Percentiles rank a stretch among this genome's conserved stretches.
Evolutionary conservation across 148 eudicot genomes (phyloP).

Genomic region (Spergularia marina): DNA sequence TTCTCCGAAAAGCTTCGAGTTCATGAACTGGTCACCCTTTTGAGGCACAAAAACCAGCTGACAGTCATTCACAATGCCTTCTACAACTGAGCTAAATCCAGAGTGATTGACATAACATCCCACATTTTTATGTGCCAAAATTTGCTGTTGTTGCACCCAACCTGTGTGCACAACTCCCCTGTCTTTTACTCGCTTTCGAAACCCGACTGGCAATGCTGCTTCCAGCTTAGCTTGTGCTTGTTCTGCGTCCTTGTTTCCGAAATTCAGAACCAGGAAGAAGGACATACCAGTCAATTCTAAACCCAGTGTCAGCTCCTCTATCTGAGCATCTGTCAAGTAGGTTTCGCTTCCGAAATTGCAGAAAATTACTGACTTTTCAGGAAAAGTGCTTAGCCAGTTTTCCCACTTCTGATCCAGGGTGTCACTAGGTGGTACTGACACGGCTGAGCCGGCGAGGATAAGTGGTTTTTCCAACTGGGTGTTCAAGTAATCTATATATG

Average conservation of each 20-base stretch:
- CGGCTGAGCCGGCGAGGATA: constrained; percentile 33
- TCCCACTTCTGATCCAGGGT: constrained; percentile 35
- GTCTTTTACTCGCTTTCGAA: constrained; percentile 33
- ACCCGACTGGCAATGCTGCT: constrained; percentile 41
- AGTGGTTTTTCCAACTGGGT: constrained; percentile 35
- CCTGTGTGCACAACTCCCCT: constrained; percentile 41
- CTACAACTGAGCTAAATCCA: constrained; percentile 52
- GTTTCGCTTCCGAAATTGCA: constrained; percentile 53
- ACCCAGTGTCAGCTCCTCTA: constrained; percentile 43
- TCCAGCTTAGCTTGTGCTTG: constrained; percentile 27
- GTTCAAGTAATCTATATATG: constrained; percentile 35
- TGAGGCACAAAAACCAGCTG: constrained; percentile 42
- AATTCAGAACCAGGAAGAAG: constrained; percentile 48
- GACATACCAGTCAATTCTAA: constrained; percentile 43
- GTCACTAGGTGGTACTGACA: constrained; percentile 30
- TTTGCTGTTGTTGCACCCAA: constrained; percentile 57
- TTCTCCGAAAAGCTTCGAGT: constrained; percentile 32
- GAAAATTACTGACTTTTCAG: constrained; percentile 39
- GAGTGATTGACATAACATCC: constrained; percentile 50
- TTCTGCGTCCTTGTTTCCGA: constrained; percentile 9
- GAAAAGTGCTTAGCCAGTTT: constrained; percentile 31
- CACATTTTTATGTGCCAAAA: constrained; percentile 43
- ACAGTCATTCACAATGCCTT: constrained; percentile 48
- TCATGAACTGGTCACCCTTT: constrained; percentile 51
- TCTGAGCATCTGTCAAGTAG: constrained; percentile 38